phyloP scores from a whole-genome alignment of 1,284 basidiomycete genomes.

The Ceratobasidium sp. region DNA sequence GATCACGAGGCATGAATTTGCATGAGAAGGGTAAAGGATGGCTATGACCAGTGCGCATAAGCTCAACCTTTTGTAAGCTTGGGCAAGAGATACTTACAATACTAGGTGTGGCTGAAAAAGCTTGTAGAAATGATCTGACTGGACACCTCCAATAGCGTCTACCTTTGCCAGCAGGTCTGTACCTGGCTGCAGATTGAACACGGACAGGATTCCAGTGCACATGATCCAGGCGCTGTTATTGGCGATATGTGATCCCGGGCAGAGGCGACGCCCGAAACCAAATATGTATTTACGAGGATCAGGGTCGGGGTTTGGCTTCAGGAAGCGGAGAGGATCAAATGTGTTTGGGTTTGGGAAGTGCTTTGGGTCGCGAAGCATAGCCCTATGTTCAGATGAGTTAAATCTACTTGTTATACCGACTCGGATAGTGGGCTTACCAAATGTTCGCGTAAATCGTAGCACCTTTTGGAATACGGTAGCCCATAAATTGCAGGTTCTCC shows the following conservation, averaged over 20 bases:
- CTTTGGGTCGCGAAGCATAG: conserved; percentile 6
- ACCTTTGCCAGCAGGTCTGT: neutral
- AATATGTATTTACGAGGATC: conserved; percentile 20
- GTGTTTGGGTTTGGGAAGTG: neutral
- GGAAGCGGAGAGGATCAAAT: conserved; percentile 12
- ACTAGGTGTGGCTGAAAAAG: neutral
- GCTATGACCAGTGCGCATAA: neutral
- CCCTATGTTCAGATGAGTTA: neutral
- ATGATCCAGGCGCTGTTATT: conserved; percentile 11
- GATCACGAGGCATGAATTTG: neutral
- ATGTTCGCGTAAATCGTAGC: conserved; percentile 4
- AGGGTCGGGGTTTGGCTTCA: conserved; percentile 6
- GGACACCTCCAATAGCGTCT: neutral
- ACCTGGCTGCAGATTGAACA: neutral
- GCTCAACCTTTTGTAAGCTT: too few relatives aligned
- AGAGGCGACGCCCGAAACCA: conserved; percentile 19
- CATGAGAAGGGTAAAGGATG: neutral
- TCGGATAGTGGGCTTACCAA: neutral
- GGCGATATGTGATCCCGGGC: conserved; percentile 3
- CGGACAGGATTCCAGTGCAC: conserved; percentile 6
- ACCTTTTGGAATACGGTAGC: conserved; percentile 10
- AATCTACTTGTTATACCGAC: neutral
- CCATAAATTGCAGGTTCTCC: neutral
- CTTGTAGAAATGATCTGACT: neutral
- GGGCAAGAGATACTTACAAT: neutral